Conservation (phyloP, 2,329 filamentous ascomycete genomes). For the Xylaria sp. region DNA sequence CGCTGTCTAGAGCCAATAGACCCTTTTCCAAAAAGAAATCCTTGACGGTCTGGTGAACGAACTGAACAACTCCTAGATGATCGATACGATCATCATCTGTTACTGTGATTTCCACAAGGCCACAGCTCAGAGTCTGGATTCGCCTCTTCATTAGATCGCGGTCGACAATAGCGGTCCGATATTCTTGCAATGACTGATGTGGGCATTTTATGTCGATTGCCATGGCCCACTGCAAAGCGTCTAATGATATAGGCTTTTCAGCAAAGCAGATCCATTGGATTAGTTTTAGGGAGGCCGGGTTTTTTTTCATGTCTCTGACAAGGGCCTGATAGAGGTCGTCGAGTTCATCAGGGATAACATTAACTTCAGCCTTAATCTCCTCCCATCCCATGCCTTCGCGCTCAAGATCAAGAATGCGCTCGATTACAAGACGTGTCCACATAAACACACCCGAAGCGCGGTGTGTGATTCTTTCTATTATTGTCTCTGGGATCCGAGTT, state of each 20-base stretch:
- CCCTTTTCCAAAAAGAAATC: slow-evolving; percentile 1
- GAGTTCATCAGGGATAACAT: background rate
- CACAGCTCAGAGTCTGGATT: background rate
- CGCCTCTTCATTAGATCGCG: background rate
- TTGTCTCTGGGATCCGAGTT: background rate
- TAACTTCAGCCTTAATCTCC: background rate
- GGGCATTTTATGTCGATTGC: background rate
- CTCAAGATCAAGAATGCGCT: background rate
- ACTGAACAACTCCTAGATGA: background rate
- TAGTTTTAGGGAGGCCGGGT: background rate
- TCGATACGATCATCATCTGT: background rate
- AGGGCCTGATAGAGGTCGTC: background rate
- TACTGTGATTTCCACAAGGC: background rate
- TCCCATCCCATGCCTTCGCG: background rate
- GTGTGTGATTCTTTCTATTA: background rate
- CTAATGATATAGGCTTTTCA: too few relatives aligned
- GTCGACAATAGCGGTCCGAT: background rate
- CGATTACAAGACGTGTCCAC: background rate
- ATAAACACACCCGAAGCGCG: background rate
- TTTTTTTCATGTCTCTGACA: background rate
- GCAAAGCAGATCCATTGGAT: slow-evolving; percentile 10
- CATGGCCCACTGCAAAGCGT: slow-evolving; percentile 1
- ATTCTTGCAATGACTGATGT: background rate
- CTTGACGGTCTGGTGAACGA: slow-evolving; percentile 4
- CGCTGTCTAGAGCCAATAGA: background rate